Percentiles rank a stretch among this genome's conserved stretches.
These are phyloP conservation scores for Ceratocystis papillata DNA, from an alignment of 2,329 filamentous ascomycete species.

Conservation along the genomic window DNA sequence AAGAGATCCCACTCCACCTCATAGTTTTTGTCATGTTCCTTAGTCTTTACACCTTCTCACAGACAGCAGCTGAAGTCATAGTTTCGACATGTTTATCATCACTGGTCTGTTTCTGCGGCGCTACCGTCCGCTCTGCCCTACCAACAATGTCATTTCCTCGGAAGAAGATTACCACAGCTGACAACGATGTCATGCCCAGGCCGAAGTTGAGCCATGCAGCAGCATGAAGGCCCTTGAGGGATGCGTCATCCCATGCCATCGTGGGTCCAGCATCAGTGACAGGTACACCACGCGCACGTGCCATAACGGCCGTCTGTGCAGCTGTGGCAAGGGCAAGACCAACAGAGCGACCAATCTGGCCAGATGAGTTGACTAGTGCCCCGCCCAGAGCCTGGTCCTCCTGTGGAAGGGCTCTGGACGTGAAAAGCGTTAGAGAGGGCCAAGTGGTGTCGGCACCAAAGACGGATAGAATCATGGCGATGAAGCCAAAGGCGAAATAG, in stretches of 20 bases:
- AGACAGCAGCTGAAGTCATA: constrained; percentile 1
- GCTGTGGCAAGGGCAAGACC: constrained; percentile 55
- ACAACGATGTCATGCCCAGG: constrained; percentile 36
- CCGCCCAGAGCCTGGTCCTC: constrained; percentile 59
- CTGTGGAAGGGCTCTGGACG: constrained; percentile 48
- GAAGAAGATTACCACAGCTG: constrained; percentile 40
- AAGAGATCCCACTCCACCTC: background rate
- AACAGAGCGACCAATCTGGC: constrained; percentile 55
- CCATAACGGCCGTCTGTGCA: constrained; percentile 52
- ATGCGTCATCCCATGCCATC: constrained; percentile 36
- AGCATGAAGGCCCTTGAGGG: constrained; percentile 40
- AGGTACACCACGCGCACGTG: constrained; percentile 35
- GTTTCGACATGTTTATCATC: constrained; percentile 6
- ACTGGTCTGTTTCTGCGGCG: background rate
- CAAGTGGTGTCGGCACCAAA: constrained; percentile 57
- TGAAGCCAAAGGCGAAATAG: constrained; percentile 58
- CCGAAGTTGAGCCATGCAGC: constrained; percentile 45
- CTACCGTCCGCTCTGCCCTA: background rate
- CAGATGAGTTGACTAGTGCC: constrained; percentile 55
- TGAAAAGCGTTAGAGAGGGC: constrained; percentile 55
- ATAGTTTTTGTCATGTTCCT: background rate
- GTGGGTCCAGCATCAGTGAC: constrained; percentile 38
- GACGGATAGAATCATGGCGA: constrained; percentile 54
- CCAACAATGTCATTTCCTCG: constrained; percentile 45
- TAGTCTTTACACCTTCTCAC: background rate